Base-by-base conservation (phyloP, 129 eudicot genomes). In the Centella asiatica region DNA sequence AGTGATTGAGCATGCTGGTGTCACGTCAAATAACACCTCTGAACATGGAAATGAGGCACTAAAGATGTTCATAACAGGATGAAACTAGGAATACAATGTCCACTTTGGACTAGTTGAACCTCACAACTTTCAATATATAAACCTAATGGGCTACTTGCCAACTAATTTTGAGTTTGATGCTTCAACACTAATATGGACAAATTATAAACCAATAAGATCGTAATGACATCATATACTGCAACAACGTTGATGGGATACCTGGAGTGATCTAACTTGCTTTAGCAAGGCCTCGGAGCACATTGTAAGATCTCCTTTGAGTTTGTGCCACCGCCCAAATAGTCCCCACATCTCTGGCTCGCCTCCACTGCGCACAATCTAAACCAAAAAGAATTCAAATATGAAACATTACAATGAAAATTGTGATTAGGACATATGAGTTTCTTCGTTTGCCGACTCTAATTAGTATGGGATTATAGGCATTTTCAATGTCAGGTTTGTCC, bases 281-380 rank as follows among this genome's bases (percentile, higher is more conserved):
- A 84, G 70, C 11, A 81, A 68, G 14, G 98, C 98, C 81, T 90
- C 98, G 0, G 86, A 84, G 46, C 86, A 87, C 98, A 90, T 90
- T 11, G 75, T 31, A 1, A 87, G 66, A 78, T 92, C 95, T 36
- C 95, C 95, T 74, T 69, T 92, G 19, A 92, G 47, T 67, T 76
- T 81, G 72, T 84, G 90, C 98, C 98, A 92, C 80, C 94, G 76
- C 2, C 94, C 98, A 72, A 81, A 87, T 48, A 90, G 69, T 44
- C 95, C 98, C 95, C 94, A 90, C 17, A 69, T 62, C 6, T 87
- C 95, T 28, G 72, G 84, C 23, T 66, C 78, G 15, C 77, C 82
- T 34, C 83, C 82, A 67, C 57, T 73, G 67, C 68, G 78, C 40
- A 80, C 90, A 63, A 87, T 72, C 80, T 71, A 59, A 11, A 34